These are phyloP conservation scores for Blastomyces parvus DNA, from an alignment of 2,329 filamentous ascomycete genomes.

Conservation along the genomic window DNA sequence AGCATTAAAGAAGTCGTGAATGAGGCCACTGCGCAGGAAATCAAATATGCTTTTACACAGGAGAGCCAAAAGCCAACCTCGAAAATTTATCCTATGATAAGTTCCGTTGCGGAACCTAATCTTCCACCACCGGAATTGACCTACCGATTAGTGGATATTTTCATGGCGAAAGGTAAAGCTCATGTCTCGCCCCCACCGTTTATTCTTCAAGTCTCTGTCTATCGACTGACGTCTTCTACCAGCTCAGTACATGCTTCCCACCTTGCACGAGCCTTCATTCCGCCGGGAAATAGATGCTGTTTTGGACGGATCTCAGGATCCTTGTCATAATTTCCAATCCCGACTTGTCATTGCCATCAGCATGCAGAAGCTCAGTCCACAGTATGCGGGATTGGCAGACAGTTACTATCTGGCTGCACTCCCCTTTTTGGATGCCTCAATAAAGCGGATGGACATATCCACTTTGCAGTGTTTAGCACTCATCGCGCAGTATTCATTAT, in stretches of 20 bases:
- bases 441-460: conserved; percentile 79
- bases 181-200: neutral
- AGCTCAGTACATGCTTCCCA: conserved; percentile 84
- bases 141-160: conserved; percentile 72
- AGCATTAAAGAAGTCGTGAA: conserved; percentile 89
- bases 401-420: conserved; percentile 90
- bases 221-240: conserved; percentile 10
- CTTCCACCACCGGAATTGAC: conserved; percentile 66
- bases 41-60: conserved; percentile 58
- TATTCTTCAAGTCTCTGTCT: conserved; percentile 7
- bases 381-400: conserved; percentile 88
- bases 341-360: conserved; percentile 92
- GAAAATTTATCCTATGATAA: conserved; percentile 86
- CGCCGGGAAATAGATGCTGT: conserved; percentile 68
- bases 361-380: conserved; percentile 79
- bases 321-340: conserved; percentile 79
- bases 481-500: conserved; percentile 80
- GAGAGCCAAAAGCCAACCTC: conserved; percentile 57
- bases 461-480: conserved; percentile 83
- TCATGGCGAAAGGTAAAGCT: conserved; percentile 65
- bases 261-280: conserved; percentile 75
- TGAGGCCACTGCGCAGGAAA: conserved; percentile 56
- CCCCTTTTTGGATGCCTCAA: conserved; percentile 68
- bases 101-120: conserved; percentile 65
- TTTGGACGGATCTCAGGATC: conserved; percentile 63